These are phyloP conservation scores for Alternaria gaisen DNA, from an alignment of 2,329 filamentous ascomycete species.

Conservation along the genomic window DNA sequence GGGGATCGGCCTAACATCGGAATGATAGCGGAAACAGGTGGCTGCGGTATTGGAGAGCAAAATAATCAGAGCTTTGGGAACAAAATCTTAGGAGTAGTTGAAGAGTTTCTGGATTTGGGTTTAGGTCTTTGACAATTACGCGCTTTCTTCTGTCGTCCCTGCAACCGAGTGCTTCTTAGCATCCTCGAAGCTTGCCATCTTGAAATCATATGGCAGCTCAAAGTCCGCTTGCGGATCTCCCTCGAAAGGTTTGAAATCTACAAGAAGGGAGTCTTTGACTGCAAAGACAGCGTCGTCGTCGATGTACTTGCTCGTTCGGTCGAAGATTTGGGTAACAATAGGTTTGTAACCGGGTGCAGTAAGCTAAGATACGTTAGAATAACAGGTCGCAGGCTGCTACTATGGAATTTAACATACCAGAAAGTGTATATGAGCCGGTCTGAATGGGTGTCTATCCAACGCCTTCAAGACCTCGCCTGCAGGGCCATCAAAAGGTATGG, in stretches of 20 bases:
- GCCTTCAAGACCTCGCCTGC: slow-evolving; percentile 66
- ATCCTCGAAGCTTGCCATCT: slow-evolving; percentile 50
- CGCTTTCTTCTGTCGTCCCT: slow-evolving; percentile 40
- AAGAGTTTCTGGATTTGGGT: background rate
- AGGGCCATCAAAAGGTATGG: slow-evolving; percentile 66
- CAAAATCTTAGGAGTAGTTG: background rate
- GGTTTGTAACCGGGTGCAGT: slow-evolving; percentile 69
- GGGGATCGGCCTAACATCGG: slow-evolving; percentile 19
- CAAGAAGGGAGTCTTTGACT: slow-evolving; percentile 66
- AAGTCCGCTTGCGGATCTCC: slow-evolving; percentile 62
- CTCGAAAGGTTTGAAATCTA: slow-evolving; percentile 64
- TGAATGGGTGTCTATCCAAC: slow-evolving; percentile 68
- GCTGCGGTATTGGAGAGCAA: background rate
- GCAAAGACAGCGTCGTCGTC: slow-evolving; percentile 67
- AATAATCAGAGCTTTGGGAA: background rate
- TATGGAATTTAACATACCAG: slow-evolving; percentile 54
- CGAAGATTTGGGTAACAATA: slow-evolving; percentile 81
- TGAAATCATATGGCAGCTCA: slow-evolving; percentile 64
- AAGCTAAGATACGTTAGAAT: slow-evolving; percentile 50
- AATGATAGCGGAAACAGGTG: slow-evolving; percentile 10
- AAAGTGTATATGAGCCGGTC: slow-evolving; percentile 71
- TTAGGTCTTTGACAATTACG: background rate
- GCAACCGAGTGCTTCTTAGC: slow-evolving; percentile 39
- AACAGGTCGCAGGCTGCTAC: background rate
- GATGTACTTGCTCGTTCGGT: slow-evolving; percentile 70